Percentiles rank a stretch among this genome's conserved stretches.
Evolutionary conservation across 441 rosid genomes (phyloP).

Genomic region (Metrosideros polymorpha): DNA sequence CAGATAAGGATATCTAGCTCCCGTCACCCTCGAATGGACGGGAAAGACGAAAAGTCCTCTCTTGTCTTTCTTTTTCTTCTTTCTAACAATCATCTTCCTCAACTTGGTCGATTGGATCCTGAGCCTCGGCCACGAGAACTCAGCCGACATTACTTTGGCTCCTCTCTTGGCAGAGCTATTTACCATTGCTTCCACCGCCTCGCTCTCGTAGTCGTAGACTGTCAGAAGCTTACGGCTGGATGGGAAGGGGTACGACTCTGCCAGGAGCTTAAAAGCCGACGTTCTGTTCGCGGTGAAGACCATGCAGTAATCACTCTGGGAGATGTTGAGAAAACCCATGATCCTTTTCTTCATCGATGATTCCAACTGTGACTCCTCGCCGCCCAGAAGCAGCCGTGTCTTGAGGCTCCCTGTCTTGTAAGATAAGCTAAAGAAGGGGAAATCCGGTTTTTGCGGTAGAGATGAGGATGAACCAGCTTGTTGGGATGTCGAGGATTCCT

Average conservation of each 20-base stretch:
- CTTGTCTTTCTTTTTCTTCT: conserved; percentile 34
- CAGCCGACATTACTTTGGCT: conserved; percentile 60
- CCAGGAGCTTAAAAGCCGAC: conserved; percentile 76
- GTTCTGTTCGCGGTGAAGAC: conserved; percentile 84
- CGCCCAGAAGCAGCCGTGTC: conserved; percentile 74
- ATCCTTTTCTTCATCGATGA: conserved; percentile 62
- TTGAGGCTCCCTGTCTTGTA: conserved; percentile 69
- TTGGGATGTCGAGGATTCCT: conserved; percentile 28
- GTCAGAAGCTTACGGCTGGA: conserved; percentile 52
- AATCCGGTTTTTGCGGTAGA: conserved; percentile 19
- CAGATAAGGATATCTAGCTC: conserved; percentile 75
- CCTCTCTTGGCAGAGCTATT: conserved; percentile 62
- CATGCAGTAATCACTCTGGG: conserved; percentile 72
- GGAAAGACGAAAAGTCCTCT: conserved; percentile 87
- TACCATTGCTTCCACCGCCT: conserved; percentile 62
- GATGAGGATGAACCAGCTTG: conserved; percentile 26
- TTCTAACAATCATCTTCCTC: conserved; percentile 44
- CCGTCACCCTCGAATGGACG: conserved; percentile 75
- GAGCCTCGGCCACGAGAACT: conserved; percentile 87
- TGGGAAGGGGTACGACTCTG: conserved; percentile 80
- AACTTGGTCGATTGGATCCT: conserved; percentile 57
- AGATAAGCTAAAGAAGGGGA: conserved; percentile 71
- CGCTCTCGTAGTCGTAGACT: conserved; percentile 85
- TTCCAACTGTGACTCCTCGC: conserved; percentile 57
- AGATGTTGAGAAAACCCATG: conserved; percentile 63